Evolutionary conservation across 495 filamentous ascomycete genomes (phyloP).

Genomic region (Podospora bellae-mahoneyi): DNA sequence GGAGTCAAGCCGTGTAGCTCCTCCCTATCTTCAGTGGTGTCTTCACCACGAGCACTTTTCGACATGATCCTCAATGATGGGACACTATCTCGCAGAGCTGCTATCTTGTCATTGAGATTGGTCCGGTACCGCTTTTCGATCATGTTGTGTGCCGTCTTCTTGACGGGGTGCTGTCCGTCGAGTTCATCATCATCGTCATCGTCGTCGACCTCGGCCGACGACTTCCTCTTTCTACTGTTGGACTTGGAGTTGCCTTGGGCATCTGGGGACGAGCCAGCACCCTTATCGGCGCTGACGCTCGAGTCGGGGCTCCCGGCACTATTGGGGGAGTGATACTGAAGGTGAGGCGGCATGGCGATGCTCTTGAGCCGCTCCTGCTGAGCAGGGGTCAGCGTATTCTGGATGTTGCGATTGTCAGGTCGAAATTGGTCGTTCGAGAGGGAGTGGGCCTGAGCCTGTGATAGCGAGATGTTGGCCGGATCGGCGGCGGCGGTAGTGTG

Average conservation of each 20-base stretch:
- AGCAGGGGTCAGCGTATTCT: constrained; percentile 46
- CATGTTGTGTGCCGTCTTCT: constrained; percentile 96
- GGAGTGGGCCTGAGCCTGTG: constrained; percentile 6
- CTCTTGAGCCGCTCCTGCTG: constrained; percentile 52
- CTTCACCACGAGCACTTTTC: constrained; percentile 63
- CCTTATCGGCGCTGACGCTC: constrained; percentile 39
- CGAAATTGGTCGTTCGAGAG: constrained; percentile 16
- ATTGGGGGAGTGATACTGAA: constrained; percentile 53
- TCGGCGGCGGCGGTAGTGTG: constrained; percentile 15
- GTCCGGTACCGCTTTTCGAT: constrained; percentile 96
- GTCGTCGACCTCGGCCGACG: constrained; percentile 50
- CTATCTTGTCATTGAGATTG: constrained; percentile 96
- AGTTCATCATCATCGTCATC: constrained; percentile 52
- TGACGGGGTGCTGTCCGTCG: constrained; percentile 62
- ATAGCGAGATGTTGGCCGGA: constrained; percentile 16
- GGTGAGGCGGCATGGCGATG: constrained; percentile 55
- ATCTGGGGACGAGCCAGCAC: constrained; percentile 47
- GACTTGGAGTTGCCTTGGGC: constrained; percentile 45
- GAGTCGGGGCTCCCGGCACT: constrained; percentile 51
- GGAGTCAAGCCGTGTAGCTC: constrained; percentile 74
- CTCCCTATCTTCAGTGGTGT: constrained; percentile 67
- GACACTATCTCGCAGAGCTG: constrained; percentile 82
- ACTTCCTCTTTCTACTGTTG: constrained; percentile 60
- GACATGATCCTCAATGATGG: constrained; percentile 77
- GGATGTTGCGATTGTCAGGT: constrained; percentile 23